Percentiles rank a stretch among this genome's conserved stretches.
These are phyloP conservation scores for Filobasidium wieringae DNA, from an alignment of 768 basidiomycete genomes.

Conservation along the genomic window DNA sequence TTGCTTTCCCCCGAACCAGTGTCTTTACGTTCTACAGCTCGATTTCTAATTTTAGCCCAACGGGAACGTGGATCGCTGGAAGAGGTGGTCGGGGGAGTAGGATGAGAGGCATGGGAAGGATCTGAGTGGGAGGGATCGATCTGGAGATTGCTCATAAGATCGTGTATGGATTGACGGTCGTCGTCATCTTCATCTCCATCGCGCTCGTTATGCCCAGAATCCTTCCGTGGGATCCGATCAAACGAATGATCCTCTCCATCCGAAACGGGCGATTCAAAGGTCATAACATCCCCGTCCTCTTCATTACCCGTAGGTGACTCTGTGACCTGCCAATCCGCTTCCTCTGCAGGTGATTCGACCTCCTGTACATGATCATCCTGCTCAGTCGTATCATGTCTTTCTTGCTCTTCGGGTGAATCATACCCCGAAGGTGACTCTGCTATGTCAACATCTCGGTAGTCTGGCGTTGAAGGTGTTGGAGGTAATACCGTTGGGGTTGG, in stretches of 20 bases:
- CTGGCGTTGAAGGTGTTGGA: background rate
- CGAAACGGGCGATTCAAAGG: background rate
- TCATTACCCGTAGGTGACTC: background rate
- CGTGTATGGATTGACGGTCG: background rate
- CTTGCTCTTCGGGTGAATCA: background rate
- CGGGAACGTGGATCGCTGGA: background rate
- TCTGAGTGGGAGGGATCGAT: background rate
- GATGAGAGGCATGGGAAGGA: too few species aligned
- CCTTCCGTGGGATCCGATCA: background rate
- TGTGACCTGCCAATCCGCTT: background rate
- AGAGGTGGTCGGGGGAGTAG: background rate
- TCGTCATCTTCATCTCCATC: background rate
- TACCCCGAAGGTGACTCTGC: too few species aligned
- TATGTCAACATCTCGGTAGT: background rate
- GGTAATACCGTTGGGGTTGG: background rate
- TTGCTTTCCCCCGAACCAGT: background rate
- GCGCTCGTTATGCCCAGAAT: background rate
- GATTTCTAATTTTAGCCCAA: background rate
- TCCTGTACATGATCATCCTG: background rate
- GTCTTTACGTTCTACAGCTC: background rate
- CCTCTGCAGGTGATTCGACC: background rate
- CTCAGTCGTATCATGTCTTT: background rate
- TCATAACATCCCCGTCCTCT: background rate
- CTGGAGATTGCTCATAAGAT: background rate
- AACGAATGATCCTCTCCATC: background rate